Conservation (phyloP, 192 early-diverging fungal genomes). For the Coemansia aciculifera region DNA sequence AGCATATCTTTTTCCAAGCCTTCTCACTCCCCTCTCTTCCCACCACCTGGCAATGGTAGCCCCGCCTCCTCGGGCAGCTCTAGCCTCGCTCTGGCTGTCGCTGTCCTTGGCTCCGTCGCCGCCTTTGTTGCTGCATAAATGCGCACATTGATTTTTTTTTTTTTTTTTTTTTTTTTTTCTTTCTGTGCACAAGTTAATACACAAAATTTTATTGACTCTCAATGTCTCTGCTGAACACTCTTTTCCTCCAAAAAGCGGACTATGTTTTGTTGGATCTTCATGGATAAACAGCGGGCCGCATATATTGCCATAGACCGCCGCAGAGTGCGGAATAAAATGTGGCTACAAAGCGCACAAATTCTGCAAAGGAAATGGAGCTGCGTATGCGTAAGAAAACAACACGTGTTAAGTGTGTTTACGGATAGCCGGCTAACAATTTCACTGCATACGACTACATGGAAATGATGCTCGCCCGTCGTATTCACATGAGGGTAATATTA, state of each 20-base stretch:
- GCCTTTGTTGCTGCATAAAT: conserved; percentile 6
- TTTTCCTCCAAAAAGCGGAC: background rate
- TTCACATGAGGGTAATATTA: too few species aligned
- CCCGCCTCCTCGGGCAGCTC: background rate
- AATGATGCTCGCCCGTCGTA: too few species aligned
- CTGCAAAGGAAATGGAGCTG: too few species aligned
- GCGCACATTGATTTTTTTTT: background rate
- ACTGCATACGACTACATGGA: too few species aligned
- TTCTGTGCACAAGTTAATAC: too few species aligned
- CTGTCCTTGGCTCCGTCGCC: background rate
- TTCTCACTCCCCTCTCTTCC: background rate
- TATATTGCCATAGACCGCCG: too few species aligned
- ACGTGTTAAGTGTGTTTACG: too few species aligned
- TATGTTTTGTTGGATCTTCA: background rate
- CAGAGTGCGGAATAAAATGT: too few species aligned
- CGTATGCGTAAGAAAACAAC: too few species aligned
- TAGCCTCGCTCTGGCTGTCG: background rate
- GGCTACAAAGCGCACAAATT: background rate
- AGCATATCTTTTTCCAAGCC: background rate
- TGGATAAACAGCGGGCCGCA: background rate
- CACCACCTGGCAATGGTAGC: background rate
- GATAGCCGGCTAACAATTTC: too few species aligned
- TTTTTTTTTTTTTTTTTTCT: background rate
- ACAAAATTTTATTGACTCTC: too few species aligned
- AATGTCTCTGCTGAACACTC: too few species aligned